phyloP scores from a whole-genome alignment of 345 rosid genomes.

The Aegle marmelos region DNA sequence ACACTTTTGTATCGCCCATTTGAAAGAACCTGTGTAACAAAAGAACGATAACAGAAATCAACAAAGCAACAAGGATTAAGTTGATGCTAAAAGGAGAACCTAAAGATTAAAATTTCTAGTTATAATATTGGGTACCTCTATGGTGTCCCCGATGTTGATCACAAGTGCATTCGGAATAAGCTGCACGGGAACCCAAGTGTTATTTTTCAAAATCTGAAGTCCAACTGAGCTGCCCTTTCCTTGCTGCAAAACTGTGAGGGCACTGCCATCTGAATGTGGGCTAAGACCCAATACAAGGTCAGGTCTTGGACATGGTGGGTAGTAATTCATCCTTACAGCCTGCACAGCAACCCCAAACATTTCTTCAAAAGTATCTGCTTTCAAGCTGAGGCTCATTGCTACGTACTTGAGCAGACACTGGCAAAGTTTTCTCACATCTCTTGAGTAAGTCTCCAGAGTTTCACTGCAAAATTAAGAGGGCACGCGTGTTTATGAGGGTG shows the following conservation, averaged over 20 bases:
- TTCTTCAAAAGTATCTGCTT: slow-evolving; percentile 53
- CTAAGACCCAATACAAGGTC: slow-evolving; percentile 95
- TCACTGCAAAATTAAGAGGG: slow-evolving; percentile 41
- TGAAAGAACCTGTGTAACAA: slow-evolving; percentile 59
- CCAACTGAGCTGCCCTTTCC: slow-evolving; percentile 60
- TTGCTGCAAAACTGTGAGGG: slow-evolving; percentile 89
- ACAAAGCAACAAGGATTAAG: neutral
- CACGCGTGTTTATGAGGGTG: neutral
- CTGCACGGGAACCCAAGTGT: slow-evolving; percentile 63
- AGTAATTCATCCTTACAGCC: slow-evolving; percentile 98
- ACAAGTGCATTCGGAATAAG: slow-evolving; percentile 68
- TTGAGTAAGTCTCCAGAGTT: slow-evolving; percentile 62
- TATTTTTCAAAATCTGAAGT: slow-evolving; percentile 78
- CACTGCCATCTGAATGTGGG: slow-evolving; percentile 99
- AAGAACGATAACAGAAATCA: neutral
- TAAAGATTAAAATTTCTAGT: neutral
- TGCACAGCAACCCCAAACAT: slow-evolving; percentile 83
- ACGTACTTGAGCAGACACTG: slow-evolving; percentile 50
- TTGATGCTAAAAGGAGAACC: neutral
- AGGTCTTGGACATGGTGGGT: slow-evolving; percentile 92
- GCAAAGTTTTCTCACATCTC: slow-evolving; percentile 63
- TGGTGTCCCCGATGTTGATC: slow-evolving; percentile 89
- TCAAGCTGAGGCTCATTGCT: slow-evolving; percentile 63
- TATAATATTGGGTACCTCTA: slow-evolving; percentile 44
- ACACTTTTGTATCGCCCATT: slow-evolving; percentile 95